Evolutionary conservation across 2,329 filamentous ascomycete species (phyloP).

Genomic region (Thielaviopsis punctulata): DNA sequence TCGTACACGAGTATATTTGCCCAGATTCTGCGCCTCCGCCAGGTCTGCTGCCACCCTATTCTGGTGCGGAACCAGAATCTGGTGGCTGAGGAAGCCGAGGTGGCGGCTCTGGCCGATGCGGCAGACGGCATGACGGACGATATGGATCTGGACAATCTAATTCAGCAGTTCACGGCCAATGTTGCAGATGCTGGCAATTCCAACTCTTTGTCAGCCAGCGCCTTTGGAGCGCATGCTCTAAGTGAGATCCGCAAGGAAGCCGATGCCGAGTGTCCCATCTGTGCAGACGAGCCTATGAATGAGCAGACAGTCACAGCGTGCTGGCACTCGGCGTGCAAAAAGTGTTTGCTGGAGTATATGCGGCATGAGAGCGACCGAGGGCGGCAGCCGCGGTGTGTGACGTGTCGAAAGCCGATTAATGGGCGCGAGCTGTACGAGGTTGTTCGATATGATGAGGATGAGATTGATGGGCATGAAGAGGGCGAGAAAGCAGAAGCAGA

Average conservation of each 20-base stretch:
- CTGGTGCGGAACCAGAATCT: slow-evolving; percentile 73
- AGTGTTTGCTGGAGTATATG: slow-evolving; percentile 80
- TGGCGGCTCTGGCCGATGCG: slow-evolving; percentile 58
- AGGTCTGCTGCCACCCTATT: slow-evolving; percentile 85
- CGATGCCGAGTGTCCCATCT: slow-evolving; percentile 82
- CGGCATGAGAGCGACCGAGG: slow-evolving; percentile 67
- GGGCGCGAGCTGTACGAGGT: slow-evolving; percentile 82
- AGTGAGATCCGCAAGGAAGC: slow-evolving; percentile 83
- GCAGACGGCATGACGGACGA: slow-evolving; percentile 75
- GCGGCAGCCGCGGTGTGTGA: slow-evolving; percentile 68
- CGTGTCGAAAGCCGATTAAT: slow-evolving; percentile 70
- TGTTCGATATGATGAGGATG: slow-evolving; percentile 54
- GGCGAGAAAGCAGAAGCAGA: background rate
- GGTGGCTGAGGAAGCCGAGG: slow-evolving; percentile 76
- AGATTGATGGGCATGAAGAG: slow-evolving; percentile 18
- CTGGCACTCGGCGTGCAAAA: slow-evolving; percentile 94
- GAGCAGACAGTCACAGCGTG: slow-evolving; percentile 89
- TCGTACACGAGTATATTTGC: slow-evolving; percentile 95
- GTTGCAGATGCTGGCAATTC: slow-evolving; percentile 41
- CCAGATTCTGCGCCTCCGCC: slow-evolving; percentile 79
- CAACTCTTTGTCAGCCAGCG: slow-evolving; percentile 15
- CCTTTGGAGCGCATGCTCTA: slow-evolving; percentile 71
- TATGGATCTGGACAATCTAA: slow-evolving; percentile 81
- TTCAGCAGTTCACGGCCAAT: slow-evolving; percentile 63
- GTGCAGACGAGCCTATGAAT: slow-evolving; percentile 87